Conservation (phyloP, 139 green algal species). For the Yamagishiella unicocca region DNA sequence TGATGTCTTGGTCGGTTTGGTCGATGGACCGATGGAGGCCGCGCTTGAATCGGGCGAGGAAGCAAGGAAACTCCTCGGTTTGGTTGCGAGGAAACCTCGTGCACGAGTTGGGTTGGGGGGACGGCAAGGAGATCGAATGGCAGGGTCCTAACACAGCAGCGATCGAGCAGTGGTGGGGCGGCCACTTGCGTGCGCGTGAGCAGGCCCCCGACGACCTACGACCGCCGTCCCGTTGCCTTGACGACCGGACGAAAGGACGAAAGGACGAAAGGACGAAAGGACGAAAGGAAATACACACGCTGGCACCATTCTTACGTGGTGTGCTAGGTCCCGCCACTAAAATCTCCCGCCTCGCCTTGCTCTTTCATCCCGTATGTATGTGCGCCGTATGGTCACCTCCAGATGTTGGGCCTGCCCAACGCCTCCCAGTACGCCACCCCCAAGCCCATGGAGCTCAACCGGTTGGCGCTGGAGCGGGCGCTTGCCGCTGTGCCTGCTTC, state of each 20-base stretch:
- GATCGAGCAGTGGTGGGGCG: no score
- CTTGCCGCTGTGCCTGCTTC: background rate
- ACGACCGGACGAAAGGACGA: background rate
- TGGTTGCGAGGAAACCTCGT: no score
- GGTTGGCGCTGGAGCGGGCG: background rate
- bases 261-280: background rate
- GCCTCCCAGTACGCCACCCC: background rate
- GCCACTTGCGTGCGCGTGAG: no score
- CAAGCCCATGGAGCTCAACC: background rate
- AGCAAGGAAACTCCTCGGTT: background rate
- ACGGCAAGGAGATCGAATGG: no score
- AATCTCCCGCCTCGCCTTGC: no score
- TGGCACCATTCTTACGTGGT: background rate
- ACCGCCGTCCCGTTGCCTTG: background rate
- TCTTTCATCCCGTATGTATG: background rate
- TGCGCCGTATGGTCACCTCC: background rate
- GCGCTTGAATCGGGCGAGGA: background rate
- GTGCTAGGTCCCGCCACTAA: no score
- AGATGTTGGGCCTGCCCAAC: slow-evolving; percentile 22
- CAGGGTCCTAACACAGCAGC: no score
- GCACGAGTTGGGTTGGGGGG: no score
- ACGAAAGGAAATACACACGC: background rate
- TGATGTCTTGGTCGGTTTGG: background rate
- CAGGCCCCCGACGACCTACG: background rate
- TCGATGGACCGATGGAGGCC: background rate